Conservation (phyloP, 2,329 filamentous ascomycete genomes). For the Arthrobotrys entomopaga region DNA sequence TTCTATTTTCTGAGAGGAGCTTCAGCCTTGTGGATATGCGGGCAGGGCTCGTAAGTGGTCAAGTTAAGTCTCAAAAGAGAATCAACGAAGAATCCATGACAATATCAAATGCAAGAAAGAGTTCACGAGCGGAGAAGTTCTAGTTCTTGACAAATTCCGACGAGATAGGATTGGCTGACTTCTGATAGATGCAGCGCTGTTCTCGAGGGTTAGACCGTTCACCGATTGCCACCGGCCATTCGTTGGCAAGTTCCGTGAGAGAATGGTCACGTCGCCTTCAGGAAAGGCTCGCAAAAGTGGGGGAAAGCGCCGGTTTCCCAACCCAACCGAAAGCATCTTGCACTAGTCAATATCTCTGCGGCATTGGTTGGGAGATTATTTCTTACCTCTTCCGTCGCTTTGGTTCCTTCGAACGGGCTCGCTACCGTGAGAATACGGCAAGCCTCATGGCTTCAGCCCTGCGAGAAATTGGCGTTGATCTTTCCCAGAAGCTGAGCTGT, state of each 20-base stretch:
- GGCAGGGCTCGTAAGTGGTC: slow-evolving; percentile 21
- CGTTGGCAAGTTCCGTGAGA: slow-evolving; percentile 49
- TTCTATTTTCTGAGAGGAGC: slow-evolving; percentile 28
- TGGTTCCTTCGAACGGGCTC: slow-evolving; percentile 15
- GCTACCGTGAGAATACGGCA: slow-evolving; percentile 24
- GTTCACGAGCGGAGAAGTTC: slow-evolving; percentile 27
- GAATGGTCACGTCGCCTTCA: neutral
- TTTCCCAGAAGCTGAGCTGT: slow-evolving; percentile 41
- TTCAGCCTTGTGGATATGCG: slow-evolving; percentile 56
- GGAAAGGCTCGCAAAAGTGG: too few species aligned
- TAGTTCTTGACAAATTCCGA: slow-evolving; percentile 39
- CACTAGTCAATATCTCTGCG: neutral
- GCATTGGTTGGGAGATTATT: slow-evolving; percentile 23
- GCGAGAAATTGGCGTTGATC: slow-evolving; percentile 40
- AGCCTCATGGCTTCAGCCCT: slow-evolving; percentile 45
- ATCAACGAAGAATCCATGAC: slow-evolving; percentile 23
- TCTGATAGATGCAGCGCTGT: too few species aligned
- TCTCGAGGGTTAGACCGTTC: slow-evolving; percentile 15
- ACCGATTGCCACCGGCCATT: slow-evolving; percentile 24
- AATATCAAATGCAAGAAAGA: slow-evolving; percentile 30
- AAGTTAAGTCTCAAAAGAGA: slow-evolving; percentile 6
- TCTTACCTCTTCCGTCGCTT: slow-evolving; percentile 17
- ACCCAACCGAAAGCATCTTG: neutral
- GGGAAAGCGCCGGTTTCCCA: neutral
- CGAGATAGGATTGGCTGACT: slow-evolving; percentile 29